A percentile compares a stretch with the other conserved stretches of the same genome.
These are phyloP conservation scores for Claviceps pusilla DNA, from an alignment of 2,329 filamentous ascomycete species.

Conservation along the genomic window DNA sequence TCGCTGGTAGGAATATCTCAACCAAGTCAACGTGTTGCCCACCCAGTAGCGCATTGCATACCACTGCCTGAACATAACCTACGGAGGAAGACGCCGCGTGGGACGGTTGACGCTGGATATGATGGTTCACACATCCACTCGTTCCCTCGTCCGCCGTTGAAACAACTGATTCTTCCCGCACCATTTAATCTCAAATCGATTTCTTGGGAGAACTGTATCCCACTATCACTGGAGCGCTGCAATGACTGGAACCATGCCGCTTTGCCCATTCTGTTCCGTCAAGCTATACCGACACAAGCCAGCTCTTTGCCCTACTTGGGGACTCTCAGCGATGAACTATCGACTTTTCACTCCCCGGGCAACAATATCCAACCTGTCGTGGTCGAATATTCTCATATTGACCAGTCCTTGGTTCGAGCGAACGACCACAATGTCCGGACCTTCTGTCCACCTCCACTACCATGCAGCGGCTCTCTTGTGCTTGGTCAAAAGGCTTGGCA, in stretches of 20 bases:
- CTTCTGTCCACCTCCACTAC: slow-evolving; percentile 22
- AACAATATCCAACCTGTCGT: slow-evolving; percentile 1
- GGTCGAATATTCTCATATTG: slow-evolving; percentile 8
- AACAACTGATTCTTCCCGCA: slow-evolving; percentile 66
- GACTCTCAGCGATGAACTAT: background rate
- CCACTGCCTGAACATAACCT: slow-evolving; percentile 38
- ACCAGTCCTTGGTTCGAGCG: slow-evolving; percentile 20
- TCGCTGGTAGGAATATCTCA: slow-evolving; percentile 21
- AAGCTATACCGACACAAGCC: background rate
- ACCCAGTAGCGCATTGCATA: slow-evolving; percentile 6
- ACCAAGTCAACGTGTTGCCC: slow-evolving; percentile 9
- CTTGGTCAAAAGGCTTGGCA: slow-evolving; percentile 16
- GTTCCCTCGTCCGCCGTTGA: slow-evolving; percentile 58
- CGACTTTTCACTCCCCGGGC: background rate
- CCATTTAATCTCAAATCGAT: slow-evolving; percentile 11
- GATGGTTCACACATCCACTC: slow-evolving; percentile 68
- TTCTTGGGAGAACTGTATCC: slow-evolving; percentile 4
- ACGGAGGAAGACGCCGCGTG: slow-evolving; percentile 82
- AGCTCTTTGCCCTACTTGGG: background rate
- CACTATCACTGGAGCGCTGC: slow-evolving; percentile 5
- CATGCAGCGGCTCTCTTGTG: slow-evolving; percentile 16
- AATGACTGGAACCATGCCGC: slow-evolving; percentile 1
- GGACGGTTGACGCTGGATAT: slow-evolving; percentile 83
- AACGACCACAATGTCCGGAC: slow-evolving; percentile 24
- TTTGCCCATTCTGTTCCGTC: background rate